Base-by-base conservation (phyloP, 148 eudicot species). In the Nepenthes gracilis region DNA sequence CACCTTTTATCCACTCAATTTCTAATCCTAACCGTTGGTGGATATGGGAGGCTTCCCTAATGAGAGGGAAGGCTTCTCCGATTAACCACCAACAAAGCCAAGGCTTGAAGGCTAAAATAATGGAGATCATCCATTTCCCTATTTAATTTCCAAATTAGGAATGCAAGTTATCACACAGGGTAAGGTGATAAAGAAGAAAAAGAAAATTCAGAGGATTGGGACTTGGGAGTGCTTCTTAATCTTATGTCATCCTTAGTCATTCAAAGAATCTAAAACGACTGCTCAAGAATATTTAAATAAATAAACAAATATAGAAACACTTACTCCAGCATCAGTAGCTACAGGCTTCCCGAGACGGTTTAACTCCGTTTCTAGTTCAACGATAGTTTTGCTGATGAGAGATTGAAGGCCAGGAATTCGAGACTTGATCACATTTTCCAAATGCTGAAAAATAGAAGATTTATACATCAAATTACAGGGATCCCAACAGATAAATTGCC, bases 391-490 rank as follows among this genome's bases (percentile, higher is more conserved):
- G 81, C 72, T 78, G 52, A 93, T 93, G 38, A 93, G 88, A 62
- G 99, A 93, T 67, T 93, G 99, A 71, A 93, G 96, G 63, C 92
- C 87, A 33, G 99, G 99, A 60, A 93, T 93, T 35, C 96, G 89
- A 64, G 99, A 88, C 77, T 93, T 93, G 83, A 93, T 93, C 63
- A 88, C 99, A 61, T 75, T 72, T 75, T 93, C 99, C 80, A 93
- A 72, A 77, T 93, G 99, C 99, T 92, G 85, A 40, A 73, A 67
- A 35, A 77, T 36, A 56, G 57, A 50, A 63, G 52, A 64, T 50
- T 32, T 35, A 35, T 12, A 8, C 33, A 47, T 23, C 2, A 36
- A 37, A 59, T 36, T 12, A 33, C 58, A 55, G 14, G 9, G 2
- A n/a, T 23, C 36, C 57, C 2, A 33, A 56, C 8, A 2, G 60